Evolutionary conservation across 331 rosid genomes (phyloP).

Genomic region (Cydonia oblonga): DNA sequence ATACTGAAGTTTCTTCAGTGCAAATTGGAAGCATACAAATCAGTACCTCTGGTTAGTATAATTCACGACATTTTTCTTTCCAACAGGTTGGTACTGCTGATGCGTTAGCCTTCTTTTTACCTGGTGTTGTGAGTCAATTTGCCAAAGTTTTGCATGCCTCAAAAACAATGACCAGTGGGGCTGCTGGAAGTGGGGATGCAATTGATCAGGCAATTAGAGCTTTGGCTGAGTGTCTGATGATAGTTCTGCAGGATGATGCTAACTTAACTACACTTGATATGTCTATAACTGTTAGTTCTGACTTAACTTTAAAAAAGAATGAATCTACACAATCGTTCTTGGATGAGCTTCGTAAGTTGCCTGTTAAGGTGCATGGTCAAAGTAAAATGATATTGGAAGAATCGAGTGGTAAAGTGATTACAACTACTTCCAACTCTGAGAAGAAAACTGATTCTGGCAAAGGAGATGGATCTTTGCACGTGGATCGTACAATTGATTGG

Average conservation of each 20-base stretch:
- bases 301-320: constrained; percentile 17
- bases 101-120: constrained; percentile 88
- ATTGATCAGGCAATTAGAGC: constrained; percentile 71
- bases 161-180: constrained; percentile 74
- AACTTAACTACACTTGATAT: constrained; percentile 34
- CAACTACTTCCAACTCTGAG: constrained; percentile 24
- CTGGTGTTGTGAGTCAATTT: constrained; percentile 84
- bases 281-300: constrained; percentile 20
- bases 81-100: constrained; percentile 80
- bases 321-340: constrained; percentile 42
- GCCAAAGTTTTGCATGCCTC: constrained; percentile 70
- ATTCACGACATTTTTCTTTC: not conserved
- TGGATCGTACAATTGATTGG: constrained; percentile 76
- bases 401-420: constrained; percentile 24
- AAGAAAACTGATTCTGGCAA: constrained; percentile 24
- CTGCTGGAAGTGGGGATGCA: constrained; percentile 75
- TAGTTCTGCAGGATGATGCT: constrained; percentile 69
- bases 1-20: not conserved
- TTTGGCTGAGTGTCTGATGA: constrained; percentile 81
- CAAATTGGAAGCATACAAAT: not conserved
- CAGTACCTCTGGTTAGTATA: not conserved
- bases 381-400: constrained; percentile 27
- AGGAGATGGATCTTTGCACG: constrained; percentile 48
- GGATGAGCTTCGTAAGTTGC: constrained; percentile 71
- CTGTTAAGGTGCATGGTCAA: constrained; percentile 35